Percentiles rank a stretch among this genome's conserved stretches.
Conservation (phyloP, 331 rosid genomes). For the Erythrophleum ivorense region DNA sequence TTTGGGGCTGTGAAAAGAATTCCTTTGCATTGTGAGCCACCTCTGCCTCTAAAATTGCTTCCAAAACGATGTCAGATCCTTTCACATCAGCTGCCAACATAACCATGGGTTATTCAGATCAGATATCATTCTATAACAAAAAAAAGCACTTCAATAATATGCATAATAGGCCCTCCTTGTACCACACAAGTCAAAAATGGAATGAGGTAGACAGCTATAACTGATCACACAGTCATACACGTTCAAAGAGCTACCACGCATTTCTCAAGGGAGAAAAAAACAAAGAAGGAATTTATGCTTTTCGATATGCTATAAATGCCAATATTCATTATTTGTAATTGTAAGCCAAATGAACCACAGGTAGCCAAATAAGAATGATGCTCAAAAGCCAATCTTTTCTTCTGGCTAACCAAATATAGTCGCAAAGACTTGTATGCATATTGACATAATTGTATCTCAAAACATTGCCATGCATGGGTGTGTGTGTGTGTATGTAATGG, state of each 20-base stretch:
- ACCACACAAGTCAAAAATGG: neutral
- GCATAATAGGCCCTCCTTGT: neutral
- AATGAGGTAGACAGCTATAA: neutral
- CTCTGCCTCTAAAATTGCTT: conserved; percentile 69
- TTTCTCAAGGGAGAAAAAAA: conserved; percentile 13
- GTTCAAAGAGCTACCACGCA: conserved; percentile 19
- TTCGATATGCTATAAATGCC: conserved; percentile 5
- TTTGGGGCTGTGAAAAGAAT: conserved; percentile 72
- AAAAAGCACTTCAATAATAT: conserved; percentile 9
- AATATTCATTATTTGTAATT: conserved; percentile 2
- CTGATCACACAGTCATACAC: conserved; percentile 19
- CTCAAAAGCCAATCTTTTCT: conserved; percentile 22
- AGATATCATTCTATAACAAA: conserved; percentile 36
- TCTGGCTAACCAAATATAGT: conserved; percentile 8
- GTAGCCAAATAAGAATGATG: conserved; percentile 12
- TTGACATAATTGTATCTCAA: no score
- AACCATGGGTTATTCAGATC: conserved; percentile 40
- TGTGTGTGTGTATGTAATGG: neutral
- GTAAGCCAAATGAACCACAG: conserved; percentile 12
- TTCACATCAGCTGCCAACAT: conserved; percentile 50
- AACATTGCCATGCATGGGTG: neutral
- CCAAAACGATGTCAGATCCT: conserved; percentile 78
- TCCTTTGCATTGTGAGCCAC: conserved; percentile 78
- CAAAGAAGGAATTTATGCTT: conserved; percentile 7
- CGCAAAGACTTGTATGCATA: conserved; percentile 6